Evolutionary conservation across 2,329 filamentous ascomycete genomes (phyloP), one percentile per base, ranked within the genome.

Genomic region (Penicillium sp.): DNA sequence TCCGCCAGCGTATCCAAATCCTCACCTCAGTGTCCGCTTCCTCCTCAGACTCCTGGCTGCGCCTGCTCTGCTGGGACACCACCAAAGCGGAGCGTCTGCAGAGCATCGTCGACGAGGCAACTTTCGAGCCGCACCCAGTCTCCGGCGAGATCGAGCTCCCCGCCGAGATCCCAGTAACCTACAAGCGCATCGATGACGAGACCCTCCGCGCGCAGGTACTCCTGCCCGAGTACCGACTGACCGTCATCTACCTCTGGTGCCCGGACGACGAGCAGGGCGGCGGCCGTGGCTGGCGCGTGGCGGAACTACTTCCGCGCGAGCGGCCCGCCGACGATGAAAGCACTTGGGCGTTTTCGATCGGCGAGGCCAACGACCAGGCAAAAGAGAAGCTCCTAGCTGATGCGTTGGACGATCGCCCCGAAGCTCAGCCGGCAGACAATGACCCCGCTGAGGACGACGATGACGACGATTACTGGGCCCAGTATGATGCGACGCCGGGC

Each of bases 401-500:
- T 58, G 75, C 73, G 9, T 46, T 78, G 52, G 67, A 68, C 52
- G 70, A 71, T 24, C 68, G 69, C 19, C 71, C 69, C 51, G 55
- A 66, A 56, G 55, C 63, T 40, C 62, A 66, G 37, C 19, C 60
- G 10, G 56, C 63, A 35, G 58, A 63, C 7, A 60, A 64, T 9
- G 54, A 54, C n/a, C 51, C 68, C 24, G 55, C 67, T 37, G 64
- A 72, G 6, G 70, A 77, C n/a, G 80, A 83, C 1, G 82, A 84
- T 19, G 84, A 87, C 56, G 85, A 87, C 54, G 85, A 85, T 61
- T 89, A 89, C 71, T 89, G 86, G 86, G 85, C 83, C 4, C 81
- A 83, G 64, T 88, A 89, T 66, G 85, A 87, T 71, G 77, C 79
- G 54, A 85, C 83, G 13, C 83, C 83, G 10, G 76, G 77, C 1